Evolutionary conservation across 257 asterid genomes (phyloP).

Genomic region (Penstemon newberryi): DNA sequence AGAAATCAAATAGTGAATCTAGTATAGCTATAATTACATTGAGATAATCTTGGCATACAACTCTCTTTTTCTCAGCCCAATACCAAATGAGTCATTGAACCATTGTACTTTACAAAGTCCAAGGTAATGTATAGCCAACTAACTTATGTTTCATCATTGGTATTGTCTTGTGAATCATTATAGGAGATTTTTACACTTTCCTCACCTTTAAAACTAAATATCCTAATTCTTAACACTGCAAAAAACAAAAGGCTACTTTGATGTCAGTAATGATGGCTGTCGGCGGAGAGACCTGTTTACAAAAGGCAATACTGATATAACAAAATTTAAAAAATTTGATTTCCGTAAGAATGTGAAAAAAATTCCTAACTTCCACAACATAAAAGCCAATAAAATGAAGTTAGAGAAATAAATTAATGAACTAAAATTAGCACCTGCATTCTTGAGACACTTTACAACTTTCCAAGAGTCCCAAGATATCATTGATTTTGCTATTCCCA

Average conservation of each 20-base stretch:
- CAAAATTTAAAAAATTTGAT: slow-evolving; percentile 6
- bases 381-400: not conserved
- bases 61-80: not conserved
- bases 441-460: slow-evolving; percentile 53
- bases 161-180: not conserved
- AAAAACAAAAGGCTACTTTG: slow-evolving; percentile 2
- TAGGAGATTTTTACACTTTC: not conserved
- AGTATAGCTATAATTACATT: too few species aligned
- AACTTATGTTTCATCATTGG: not conserved
- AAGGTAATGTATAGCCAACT: not conserved
- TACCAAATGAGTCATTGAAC: not conserved
- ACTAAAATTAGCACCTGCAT: slow-evolving; percentile 49
- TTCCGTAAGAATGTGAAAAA: not conserved
- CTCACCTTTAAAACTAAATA: not conserved
- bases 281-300: slow-evolving; percentile 7
- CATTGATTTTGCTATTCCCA: slow-evolving; percentile 60
- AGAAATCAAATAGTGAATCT: not conserved
- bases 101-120: not conserved
- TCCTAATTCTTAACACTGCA: slow-evolving; percentile 2
- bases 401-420: slow-evolving; percentile 6
- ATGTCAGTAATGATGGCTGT: slow-evolving; percentile 15
- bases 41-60: too few species aligned
- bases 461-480: slow-evolving; percentile 54
- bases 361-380: slow-evolving; percentile 12
- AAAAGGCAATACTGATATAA: slow-evolving; percentile 5